Evolutionary conservation across 441 rosid genomes (phyloP).

Genomic region (Hura crepitans): DNA sequence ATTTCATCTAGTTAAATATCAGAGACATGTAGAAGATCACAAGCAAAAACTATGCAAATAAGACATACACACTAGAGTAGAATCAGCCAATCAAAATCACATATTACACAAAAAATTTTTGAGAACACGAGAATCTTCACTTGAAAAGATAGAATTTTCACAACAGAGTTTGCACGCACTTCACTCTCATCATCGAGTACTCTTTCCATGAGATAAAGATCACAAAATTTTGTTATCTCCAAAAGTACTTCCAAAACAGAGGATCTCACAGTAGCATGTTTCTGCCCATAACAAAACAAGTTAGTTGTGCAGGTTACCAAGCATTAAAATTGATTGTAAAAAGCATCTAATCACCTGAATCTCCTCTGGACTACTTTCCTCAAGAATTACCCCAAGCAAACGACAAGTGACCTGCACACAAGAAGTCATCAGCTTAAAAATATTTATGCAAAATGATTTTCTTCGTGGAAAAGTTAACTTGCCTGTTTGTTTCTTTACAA

Average conservation of each 20-base stretch:
- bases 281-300: constrained; percentile 46
- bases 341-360: constrained; percentile 49
- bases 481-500: background rate
- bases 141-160: constrained; percentile 9
- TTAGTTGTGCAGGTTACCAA: constrained; percentile 21
- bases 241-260: constrained; percentile 84
- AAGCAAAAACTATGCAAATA: background rate
- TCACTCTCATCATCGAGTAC: constrained; percentile 89
- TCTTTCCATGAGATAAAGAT: constrained; percentile 98
- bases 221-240: constrained; percentile 86
- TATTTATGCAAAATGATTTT: constrained; percentile 3
- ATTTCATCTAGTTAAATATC: background rate
- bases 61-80: background rate
- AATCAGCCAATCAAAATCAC: background rate
- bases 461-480: background rate
- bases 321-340: constrained; percentile 18
- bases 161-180: constrained; percentile 42
- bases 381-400: constrained; percentile 83
- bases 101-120: background rate
- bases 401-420: constrained; percentile 82
- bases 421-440: constrained; percentile 21
- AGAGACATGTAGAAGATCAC: background rate
- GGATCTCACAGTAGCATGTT: constrained; percentile 81
- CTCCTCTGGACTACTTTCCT: constrained; percentile 88
- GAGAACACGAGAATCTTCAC: background rate